Percentiles rank a stretch among this genome's conserved stretches.
Conservation (phyloP, 2,329 filamentous ascomycete species). For the Arthrobotrys entomopaga region DNA sequence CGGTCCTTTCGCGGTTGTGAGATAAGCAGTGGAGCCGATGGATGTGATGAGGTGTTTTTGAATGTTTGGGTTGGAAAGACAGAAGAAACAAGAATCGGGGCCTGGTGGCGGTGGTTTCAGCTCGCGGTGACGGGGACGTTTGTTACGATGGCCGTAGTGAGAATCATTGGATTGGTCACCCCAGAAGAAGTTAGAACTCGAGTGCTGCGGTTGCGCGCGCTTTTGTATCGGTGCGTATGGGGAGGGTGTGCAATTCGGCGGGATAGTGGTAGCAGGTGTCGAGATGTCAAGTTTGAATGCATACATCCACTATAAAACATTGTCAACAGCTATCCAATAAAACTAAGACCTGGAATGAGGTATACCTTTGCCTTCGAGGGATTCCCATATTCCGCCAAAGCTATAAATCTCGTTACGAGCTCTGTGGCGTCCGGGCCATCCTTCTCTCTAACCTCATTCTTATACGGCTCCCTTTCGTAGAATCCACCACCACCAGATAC, state of each 20-base stretch:
- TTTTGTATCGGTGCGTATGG: constrained; percentile 72
- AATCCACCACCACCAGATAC: constrained; percentile 71
- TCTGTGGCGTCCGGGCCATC: constrained; percentile 65
- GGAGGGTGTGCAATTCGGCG: constrained; percentile 77
- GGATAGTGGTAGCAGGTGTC: constrained; percentile 70
- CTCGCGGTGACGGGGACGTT: constrained; percentile 64
- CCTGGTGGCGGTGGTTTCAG: constrained; percentile 71
- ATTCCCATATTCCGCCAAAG: constrained; percentile 82
- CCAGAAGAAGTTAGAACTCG: constrained; percentile 66
- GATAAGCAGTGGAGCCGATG: constrained; percentile 85
- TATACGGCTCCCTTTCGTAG: constrained; percentile 87
- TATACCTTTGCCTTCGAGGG: constrained; percentile 79
- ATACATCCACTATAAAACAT: constrained; percentile 63
- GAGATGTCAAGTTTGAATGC: constrained; percentile 75
- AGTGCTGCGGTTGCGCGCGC: constrained; percentile 63
- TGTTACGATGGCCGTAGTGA: constrained; percentile 64
- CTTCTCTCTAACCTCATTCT: constrained; percentile 59
- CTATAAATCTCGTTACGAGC: constrained; percentile 84
- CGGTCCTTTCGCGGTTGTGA: constrained; percentile 92
- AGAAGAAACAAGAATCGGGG: constrained; percentile 91
- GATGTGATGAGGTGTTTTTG: constrained; percentile 88
- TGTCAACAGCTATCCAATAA: not conserved
- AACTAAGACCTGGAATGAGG: constrained; percentile 60
- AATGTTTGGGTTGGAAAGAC: constrained; percentile 84
- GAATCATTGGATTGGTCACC: constrained; percentile 62